Evolutionary conservation across 306 rosid genomes (phyloP), one percentile per base, ranked within the genome.

Genomic region (Betula pendula): DNA sequence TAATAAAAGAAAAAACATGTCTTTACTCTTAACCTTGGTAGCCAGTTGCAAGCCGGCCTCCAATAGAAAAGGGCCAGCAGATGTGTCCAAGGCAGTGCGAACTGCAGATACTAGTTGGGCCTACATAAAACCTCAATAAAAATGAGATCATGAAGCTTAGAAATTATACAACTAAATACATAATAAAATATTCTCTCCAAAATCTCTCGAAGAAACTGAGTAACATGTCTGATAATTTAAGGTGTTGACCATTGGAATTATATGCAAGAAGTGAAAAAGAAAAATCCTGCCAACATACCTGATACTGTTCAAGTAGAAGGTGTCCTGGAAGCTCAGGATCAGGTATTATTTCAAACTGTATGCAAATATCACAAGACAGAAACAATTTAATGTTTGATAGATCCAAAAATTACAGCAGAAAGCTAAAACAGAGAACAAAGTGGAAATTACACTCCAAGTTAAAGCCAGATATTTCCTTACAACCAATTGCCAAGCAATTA

Each of bases 321-420:
- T 95, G 97, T 80, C 94, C 98, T 38, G 98, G 93, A 83, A 95
- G 97, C 89, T 95, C 98, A 5, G 98, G 97, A 77, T 95, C 98
- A 42, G 84, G 86, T 63, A 83, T 78, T 53, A 81, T 87, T 81
- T 90, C 92, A 70, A 92, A 95, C 98, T 95, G 92, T 75, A 74
- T 29, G 84, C 81, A 79, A 81, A 79, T 82, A 80, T 81, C 76
- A 70, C 80, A 88, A 20, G 47, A 69, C 70, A 71, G n/a, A n/a
- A 80, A 55, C 33, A 70, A 47, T 71, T 83, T 75, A 75, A 72
- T 47, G 63, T 66, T 69, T 50, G 20, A 71, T 33, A 45, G 56
- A 85, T 53, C 20, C 40, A 70, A 75, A 68, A 47, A 73, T 24
- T 72, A 35, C 6, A 27, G 14, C 42, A 77, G 76, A 12, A 70